Percentiles rank a stretch among this genome's conserved stretches.
Evolutionary conservation across 768 basidiomycete species (phyloP).

Genomic region (Dentipellis sp.): DNA sequence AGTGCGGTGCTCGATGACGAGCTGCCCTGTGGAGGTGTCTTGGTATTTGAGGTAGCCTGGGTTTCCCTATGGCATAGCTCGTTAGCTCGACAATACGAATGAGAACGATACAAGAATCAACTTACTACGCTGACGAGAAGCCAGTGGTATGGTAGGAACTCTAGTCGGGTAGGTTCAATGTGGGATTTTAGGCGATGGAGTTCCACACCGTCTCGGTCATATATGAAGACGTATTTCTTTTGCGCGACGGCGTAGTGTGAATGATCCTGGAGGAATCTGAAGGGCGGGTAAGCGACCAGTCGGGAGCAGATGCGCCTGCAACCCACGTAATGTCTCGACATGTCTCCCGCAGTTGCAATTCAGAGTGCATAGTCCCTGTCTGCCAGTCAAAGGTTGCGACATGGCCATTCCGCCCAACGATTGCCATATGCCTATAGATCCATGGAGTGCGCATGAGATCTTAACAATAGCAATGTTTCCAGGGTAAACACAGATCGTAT

Average conservation of each 20-base stretch:
- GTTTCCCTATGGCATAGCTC: slow-evolving; percentile 48
- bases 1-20: slow-evolving; percentile 82
- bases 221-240: slow-evolving; percentile 93
- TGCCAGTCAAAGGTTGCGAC: slow-evolving; percentile 94
- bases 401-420: slow-evolving; percentile 77
- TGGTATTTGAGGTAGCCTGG: slow-evolving; percentile 92
- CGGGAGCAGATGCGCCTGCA: background rate
- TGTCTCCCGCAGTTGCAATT: slow-evolving; percentile 84
- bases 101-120: background rate
- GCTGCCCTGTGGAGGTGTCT: slow-evolving; percentile 88
- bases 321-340: slow-evolving; percentile 87
- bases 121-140: slow-evolving; percentile 76
- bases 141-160: slow-evolving; percentile 95
- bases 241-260: slow-evolving; percentile 93
- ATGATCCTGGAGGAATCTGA: slow-evolving; percentile 86
- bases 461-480: background rate
- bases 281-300: background rate
- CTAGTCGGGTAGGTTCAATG: slow-evolving; percentile 82
- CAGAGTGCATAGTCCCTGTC: slow-evolving; percentile 74
- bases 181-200: slow-evolving; percentile 77
- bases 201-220: slow-evolving; percentile 90
- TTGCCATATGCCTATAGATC: slow-evolving; percentile 63
- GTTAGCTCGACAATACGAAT: no score
- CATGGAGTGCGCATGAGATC: background rate
- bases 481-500: background rate